phyloP scores from a whole-genome alignment of 805 yeast genomes.

The Diddensiella caesifluorescens region DNA sequence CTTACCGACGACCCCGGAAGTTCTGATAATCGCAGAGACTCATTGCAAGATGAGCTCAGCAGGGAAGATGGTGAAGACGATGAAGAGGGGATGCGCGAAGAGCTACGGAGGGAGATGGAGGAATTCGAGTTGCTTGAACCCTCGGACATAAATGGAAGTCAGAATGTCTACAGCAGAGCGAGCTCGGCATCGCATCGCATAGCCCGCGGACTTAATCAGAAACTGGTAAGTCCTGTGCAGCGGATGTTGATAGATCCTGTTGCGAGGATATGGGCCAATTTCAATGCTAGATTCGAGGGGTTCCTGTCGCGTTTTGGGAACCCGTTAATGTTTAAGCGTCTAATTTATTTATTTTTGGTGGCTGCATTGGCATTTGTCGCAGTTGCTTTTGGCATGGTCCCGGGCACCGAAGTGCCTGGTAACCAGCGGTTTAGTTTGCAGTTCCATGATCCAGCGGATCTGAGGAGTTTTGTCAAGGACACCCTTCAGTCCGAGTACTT shows the following conservation, averaged over 20 bases:
- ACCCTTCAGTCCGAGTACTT: conserved; percentile 52
- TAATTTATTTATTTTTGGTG: conserved; percentile 63
- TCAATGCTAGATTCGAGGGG: conserved; percentile 47
- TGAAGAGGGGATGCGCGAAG: conserved; percentile 4
- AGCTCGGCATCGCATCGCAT: conserved; percentile 18
- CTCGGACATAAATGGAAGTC: neutral
- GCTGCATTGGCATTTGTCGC: conserved; percentile 54
- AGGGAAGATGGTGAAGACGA: conserved; percentile 11
- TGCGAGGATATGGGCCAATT: conserved; percentile 33
- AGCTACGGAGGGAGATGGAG: conserved; percentile 28
- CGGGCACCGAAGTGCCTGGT: conserved; percentile 39
- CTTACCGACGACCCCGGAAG: neutral
- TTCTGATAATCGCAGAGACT: neutral
- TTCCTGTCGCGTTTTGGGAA: conserved; percentile 67
- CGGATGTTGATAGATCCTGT: conserved; percentile 44
- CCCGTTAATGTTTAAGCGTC: conserved; percentile 74
- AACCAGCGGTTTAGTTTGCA: conserved; percentile 32
- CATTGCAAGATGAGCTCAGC: neutral
- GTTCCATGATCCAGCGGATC: conserved; percentile 54
- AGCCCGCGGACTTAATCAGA: conserved; percentile 19
- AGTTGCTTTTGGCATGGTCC: conserved; percentile 51
- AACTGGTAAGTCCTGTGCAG: conserved; percentile 38
- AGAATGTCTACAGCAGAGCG: conserved; percentile 19
- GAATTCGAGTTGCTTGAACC: conserved; percentile 45
- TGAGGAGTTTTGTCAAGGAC: conserved; percentile 46